Evolutionary conservation across 2,329 filamentous ascomycete genomes (phyloP), one percentile per base, ranked within the genome.

Genomic region (Rhytidhysteron rufulum): DNA sequence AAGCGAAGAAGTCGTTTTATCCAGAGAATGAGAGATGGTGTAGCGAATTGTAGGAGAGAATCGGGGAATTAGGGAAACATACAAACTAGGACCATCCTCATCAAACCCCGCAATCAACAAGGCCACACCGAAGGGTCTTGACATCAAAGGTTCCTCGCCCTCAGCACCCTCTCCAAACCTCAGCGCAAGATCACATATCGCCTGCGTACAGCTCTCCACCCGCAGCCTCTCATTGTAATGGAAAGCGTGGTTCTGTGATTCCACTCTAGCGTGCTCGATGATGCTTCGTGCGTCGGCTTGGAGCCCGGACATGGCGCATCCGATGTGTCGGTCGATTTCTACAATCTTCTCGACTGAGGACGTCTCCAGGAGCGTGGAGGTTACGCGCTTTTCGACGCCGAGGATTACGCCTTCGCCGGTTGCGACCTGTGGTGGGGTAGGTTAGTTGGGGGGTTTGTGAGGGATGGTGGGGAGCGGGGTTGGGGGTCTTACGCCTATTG

Each of bases 301-400:
- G 51, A 98, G 80, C 34, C 93, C 93, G 27, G 86, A 93, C 90
- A 98, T 98, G 72, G 93, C 93, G 73, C 93, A 97, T 61, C 93
- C 93, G 58, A 98, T 96, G 75, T 98, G 93, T 65, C 87, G 83
- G 75, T 98, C 93, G 68, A 98, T 97, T 70, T 98, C 93, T 68
- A 98, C 91, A 60, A 98, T 97, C 82, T 98, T 98, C 73, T 98
- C 93, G 60, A 98, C 93, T 30, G 90, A 96, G 34, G 88, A 95
- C 22, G 93, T 95, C 72, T 97, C 93, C 61, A 98, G 88, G 48
- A 98, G 85, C 47, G 91, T 94, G 43, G 88, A 95, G 46, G 93
- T 98, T 58, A 98, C 93, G 62, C 93, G 90, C 82, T 98, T 98
- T 76, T 98, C 93, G 50, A 98, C 93, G 55, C 93, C 93, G 37